A percentile compares a stretch with the other conserved stretches of the same genome.
phyloP scores from a whole-genome alignment of 495 filamentous ascomycete species.

The Friedmanniomyces simplex region DNA sequence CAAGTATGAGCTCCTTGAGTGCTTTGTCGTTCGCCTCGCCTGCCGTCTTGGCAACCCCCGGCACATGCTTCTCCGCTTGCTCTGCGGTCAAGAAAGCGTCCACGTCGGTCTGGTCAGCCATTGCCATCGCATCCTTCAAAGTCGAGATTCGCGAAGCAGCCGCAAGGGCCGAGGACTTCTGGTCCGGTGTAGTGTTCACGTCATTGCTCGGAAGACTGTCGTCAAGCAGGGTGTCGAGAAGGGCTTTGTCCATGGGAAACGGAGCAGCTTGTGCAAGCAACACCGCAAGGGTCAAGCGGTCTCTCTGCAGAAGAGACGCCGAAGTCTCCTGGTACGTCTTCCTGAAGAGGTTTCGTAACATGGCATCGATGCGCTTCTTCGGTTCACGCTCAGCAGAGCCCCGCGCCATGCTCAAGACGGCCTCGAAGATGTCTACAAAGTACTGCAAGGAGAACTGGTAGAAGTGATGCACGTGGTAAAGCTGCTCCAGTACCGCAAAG shows the following conservation, averaged over 20 bases:
- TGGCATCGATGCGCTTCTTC: slow-evolving; percentile 68
- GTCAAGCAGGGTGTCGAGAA: slow-evolving; percentile 81
- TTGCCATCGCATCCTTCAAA: slow-evolving; percentile 63
- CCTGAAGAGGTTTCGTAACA: slow-evolving; percentile 79
- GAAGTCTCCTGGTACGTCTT: slow-evolving; percentile 89
- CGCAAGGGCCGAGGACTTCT: slow-evolving; percentile 45
- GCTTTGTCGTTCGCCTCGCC: slow-evolving; percentile 59
- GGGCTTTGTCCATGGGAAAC: slow-evolving; percentile 79
- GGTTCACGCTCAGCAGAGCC: slow-evolving; percentile 64
- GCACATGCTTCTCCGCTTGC: slow-evolving; percentile 78
- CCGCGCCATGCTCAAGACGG: slow-evolving; percentile 75
- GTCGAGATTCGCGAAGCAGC: slow-evolving; percentile 55
- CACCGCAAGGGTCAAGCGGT: slow-evolving; percentile 90
- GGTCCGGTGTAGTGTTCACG: slow-evolving; percentile 55
- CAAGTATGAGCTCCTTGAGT: slow-evolving; percentile 73
- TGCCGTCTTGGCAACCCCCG: slow-evolving; percentile 50
- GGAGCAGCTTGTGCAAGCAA: slow-evolving; percentile 89
- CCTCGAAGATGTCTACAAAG: slow-evolving; percentile 94
- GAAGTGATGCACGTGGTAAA: slow-evolving; percentile 97
- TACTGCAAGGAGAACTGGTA: slow-evolving; percentile 99
- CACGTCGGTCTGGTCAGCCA: slow-evolving; percentile 55
- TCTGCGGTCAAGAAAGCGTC: slow-evolving; percentile 74
- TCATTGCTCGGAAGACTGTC: slow-evolving; percentile 65
- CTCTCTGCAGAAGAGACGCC: slow-evolving; percentile 83
- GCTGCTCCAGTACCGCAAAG: slow-evolving; percentile 90